phyloP scores from a whole-genome alignment of 78 protist genomes.

The Emiliania huxleyi region DNA sequence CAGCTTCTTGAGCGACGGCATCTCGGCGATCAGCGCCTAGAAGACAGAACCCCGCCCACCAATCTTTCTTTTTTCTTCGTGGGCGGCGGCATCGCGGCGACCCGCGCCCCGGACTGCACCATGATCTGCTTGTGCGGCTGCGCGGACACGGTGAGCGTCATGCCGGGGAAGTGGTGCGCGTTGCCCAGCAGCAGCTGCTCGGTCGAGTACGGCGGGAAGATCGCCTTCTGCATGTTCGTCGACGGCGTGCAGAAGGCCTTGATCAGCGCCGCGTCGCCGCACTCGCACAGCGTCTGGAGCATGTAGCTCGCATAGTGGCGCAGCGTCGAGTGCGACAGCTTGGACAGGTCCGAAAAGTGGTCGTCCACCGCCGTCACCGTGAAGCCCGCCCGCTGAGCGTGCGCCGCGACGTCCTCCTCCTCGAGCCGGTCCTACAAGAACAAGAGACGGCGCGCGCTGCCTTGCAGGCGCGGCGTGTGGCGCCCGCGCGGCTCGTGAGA shows the following conservation, averaged over 20 bases:
- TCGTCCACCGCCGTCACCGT: not conserved
- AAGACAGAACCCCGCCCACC: too few relatives aligned
- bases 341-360: not conserved
- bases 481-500: not conserved
- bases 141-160: not conserved
- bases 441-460: not conserved
- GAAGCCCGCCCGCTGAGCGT: not conserved
- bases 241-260: not conserved
- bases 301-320: not conserved
- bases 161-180: constrained; percentile 2
- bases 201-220: not conserved
- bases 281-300: not conserved
- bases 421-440: not conserved
- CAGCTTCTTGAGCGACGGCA: constrained; percentile 3
- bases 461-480: not conserved
- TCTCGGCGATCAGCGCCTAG: not conserved
- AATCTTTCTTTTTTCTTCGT: too few relatives aligned
- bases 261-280: not conserved
- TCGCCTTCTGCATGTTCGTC: not conserved
- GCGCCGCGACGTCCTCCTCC: not conserved
- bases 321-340: constrained; percentile 2
- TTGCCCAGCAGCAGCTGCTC: not conserved
- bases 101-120: not conserved
- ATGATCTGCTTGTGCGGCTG: not conserved
- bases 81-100: too few relatives aligned